Percentiles rank a stretch among this genome's conserved stretches.
Evolutionary conservation across 441 rosid species (phyloP).

Genomic region (Brassica balearica): DNA sequence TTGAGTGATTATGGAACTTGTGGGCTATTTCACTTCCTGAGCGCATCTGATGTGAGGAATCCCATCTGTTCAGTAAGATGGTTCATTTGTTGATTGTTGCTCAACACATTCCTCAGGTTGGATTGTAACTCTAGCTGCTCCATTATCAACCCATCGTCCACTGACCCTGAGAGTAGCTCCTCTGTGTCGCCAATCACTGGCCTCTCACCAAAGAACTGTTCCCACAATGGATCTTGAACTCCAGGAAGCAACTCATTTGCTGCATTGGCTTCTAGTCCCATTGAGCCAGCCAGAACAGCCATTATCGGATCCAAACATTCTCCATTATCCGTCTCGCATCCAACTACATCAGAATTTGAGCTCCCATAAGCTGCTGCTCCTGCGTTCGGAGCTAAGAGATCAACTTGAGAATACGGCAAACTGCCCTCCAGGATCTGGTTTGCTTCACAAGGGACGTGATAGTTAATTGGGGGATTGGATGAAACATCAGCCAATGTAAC

Average conservation of each 20-base stretch:
- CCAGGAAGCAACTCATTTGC: constrained; percentile 54
- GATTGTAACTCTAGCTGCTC: constrained; percentile 54
- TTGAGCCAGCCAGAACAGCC: constrained; percentile 46
- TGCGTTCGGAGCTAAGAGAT: constrained; percentile 43
- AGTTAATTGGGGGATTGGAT: constrained; percentile 52
- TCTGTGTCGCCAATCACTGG: constrained; percentile 56
- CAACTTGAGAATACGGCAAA: constrained; percentile 50
- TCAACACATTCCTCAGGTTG: constrained; percentile 48
- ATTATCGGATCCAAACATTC: constrained; percentile 52
- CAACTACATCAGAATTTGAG: constrained; percentile 43
- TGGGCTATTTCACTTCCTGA: constrained; percentile 42
- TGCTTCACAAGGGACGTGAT: constrained; percentile 50
- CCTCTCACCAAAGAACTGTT: constrained; percentile 60
- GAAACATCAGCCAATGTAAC: constrained; percentile 62
- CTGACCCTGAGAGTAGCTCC: constrained; percentile 54
- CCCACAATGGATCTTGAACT: constrained; percentile 61
- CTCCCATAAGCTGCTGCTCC: constrained; percentile 39
- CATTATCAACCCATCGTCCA: constrained; percentile 47
- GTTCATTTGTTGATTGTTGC: constrained; percentile 52
- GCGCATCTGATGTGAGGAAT: constrained; percentile 52
- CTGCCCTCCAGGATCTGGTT: constrained; percentile 44
- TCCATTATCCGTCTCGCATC: constrained; percentile 47
- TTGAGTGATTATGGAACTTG: constrained; percentile 5
- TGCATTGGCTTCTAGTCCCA: constrained; percentile 40
- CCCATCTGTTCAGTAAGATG: constrained; percentile 69